Conservation (phyloP, 208 protist species). For the Crithidia acanthocephali region DNA sequence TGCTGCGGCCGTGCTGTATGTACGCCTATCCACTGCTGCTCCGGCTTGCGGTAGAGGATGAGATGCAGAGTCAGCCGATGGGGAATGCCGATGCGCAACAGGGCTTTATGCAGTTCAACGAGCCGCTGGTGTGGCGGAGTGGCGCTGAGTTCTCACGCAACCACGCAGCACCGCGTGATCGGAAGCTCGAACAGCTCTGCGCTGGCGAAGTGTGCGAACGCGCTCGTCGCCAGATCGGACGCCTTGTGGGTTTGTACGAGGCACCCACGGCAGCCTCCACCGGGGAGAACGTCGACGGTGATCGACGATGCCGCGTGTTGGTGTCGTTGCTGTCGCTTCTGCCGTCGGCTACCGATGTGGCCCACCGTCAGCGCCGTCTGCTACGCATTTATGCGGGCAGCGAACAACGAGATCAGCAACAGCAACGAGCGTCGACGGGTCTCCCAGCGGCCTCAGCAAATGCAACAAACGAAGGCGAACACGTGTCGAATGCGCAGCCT, state of each 20-base stretch:
- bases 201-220: slow-evolving; percentile 35
- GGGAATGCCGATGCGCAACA: background rate
- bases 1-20: slow-evolving; percentile 34
- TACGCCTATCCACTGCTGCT: slow-evolving; percentile 34
- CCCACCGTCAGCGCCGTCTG: slow-evolving; percentile 20
- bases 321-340: slow-evolving; percentile 23
- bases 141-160: background rate
- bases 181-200: slow-evolving; percentile 21
- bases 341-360: slow-evolving; percentile 13
- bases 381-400: background rate
- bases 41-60: slow-evolving; percentile 25
- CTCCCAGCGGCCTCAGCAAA: background rate
- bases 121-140: slow-evolving; percentile 12
- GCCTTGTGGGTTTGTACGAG: slow-evolving; percentile 22
- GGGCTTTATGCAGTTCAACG: slow-evolving; percentile 25
- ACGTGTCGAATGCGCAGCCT: too few relatives aligned
- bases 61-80: background rate
- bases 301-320: slow-evolving; percentile 20
- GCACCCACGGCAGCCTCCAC: background rate
- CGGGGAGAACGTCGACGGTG: background rate
- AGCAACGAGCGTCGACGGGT: too few relatives aligned
- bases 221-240: slow-evolving; percentile 20
- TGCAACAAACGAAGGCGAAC: background rate
- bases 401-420: background rate
- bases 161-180: background rate